Conservation (phyloP, 176 grass and related monocot genomes). For the Alloteropsis semialata region DNA sequence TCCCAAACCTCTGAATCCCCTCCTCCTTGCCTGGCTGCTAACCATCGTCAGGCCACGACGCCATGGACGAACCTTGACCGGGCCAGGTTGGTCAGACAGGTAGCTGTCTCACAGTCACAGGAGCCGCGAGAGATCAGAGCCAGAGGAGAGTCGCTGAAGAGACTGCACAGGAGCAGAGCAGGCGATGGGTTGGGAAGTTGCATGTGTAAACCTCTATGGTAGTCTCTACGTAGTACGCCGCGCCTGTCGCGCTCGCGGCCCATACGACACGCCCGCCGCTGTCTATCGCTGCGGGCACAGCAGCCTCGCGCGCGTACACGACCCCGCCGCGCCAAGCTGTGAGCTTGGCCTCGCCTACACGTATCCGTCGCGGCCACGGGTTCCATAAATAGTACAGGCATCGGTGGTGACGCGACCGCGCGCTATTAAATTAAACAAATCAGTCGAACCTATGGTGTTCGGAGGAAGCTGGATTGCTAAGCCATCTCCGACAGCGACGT, state of each 20-base stretch:
- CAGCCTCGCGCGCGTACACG: neutral
- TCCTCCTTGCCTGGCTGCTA: neutral
- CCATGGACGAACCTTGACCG: constrained; percentile 1
- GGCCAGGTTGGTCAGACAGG: neutral
- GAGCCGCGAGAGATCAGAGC: neutral
- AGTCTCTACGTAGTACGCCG: neutral
- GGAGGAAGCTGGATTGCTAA: constrained; percentile 46
- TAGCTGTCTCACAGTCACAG: neutral
- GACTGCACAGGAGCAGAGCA: neutral
- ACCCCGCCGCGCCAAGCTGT: neutral
- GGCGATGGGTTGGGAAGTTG: neutral
- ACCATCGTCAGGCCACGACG: neutral
- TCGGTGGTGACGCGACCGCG: constrained; percentile 19
- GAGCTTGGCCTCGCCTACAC: constrained; percentile 2
- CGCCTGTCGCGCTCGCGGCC: neutral
- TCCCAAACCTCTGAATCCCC: neutral
- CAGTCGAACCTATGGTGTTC: constrained; percentile 20
- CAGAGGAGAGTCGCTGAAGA: neutral
- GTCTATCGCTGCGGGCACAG: neutral
- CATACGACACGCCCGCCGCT: neutral
- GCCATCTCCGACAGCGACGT: constrained; percentile 51
- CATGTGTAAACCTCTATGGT: neutral
- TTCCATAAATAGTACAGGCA: constrained; percentile 29
- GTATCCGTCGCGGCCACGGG: constrained; percentile 7
- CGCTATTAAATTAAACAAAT: constrained; percentile 1